Conservation (phyloP, 1,284 basidiomycete genomes). For the Ustilago hordei region DNA sequence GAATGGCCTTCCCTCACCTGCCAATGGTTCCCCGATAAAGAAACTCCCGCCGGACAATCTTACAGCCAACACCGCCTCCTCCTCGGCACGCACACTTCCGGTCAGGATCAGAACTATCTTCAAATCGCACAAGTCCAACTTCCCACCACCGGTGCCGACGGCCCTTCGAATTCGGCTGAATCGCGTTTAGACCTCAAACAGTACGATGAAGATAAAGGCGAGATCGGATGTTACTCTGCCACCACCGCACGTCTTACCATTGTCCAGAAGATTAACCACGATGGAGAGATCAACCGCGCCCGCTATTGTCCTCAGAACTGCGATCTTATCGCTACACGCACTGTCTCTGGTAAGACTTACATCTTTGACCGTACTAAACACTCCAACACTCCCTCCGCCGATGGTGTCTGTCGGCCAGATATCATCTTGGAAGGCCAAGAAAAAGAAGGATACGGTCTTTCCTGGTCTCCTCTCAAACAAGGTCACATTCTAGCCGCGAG, state of each 20-base stretch:
- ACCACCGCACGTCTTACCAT: slow-evolving; percentile 85
- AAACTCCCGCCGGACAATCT: slow-evolving; percentile 83
- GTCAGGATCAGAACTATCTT: slow-evolving; percentile 92
- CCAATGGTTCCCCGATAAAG: slow-evolving; percentile 99
- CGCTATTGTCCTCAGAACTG: slow-evolving; percentile 99
- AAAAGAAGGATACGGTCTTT: slow-evolving; percentile 92
- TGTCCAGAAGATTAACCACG: slow-evolving; percentile 94
- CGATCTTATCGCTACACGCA: slow-evolving; percentile 94
- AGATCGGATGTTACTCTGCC: slow-evolving; percentile 72
- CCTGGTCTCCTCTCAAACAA: slow-evolving; percentile 84
- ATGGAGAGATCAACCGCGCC: slow-evolving; percentile 95
- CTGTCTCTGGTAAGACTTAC: slow-evolving; percentile 88
- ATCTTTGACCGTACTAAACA: slow-evolving; percentile 98
- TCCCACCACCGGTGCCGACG: slow-evolving; percentile 75
- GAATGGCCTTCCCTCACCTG: slow-evolving; percentile 98
- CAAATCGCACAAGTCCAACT: slow-evolving; percentile 92
- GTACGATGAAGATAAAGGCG: slow-evolving; percentile 91
- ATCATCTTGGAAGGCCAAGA: slow-evolving; percentile 89
- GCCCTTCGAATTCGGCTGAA: slow-evolving; percentile 71
- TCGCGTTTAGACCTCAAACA: slow-evolving; percentile 79
- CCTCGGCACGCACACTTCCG: slow-evolving; percentile 96
- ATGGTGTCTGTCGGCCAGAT: slow-evolving; percentile 85
- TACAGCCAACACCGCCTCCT: slow-evolving; percentile 93
- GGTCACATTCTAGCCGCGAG: slow-evolving; percentile 92
- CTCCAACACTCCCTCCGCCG: slow-evolving; percentile 87